Percentiles rank a stretch among this genome's conserved stretches.
Evolutionary conservation across 805 yeast species (phyloP).

Genomic region (Lipomyces spencermartinsiae): DNA sequence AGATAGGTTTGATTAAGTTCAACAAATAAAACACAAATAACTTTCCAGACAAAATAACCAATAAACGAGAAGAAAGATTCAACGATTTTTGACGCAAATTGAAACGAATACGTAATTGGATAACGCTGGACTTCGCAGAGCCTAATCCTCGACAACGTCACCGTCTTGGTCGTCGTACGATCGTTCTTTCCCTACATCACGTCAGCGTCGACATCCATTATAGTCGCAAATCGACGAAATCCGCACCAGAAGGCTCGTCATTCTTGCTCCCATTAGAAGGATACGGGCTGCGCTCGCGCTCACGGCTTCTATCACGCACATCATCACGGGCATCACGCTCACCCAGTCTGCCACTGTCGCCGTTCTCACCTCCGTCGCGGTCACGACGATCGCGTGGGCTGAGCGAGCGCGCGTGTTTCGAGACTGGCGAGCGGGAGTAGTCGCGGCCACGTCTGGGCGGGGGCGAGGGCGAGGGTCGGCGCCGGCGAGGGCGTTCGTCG

Average conservation of each 20-base stretch:
- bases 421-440: slow-evolving; percentile 23
- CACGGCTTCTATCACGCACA: slow-evolving; percentile 15
- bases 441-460: slow-evolving; percentile 29
- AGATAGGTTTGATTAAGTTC: slow-evolving; percentile 6
- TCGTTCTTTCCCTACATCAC: slow-evolving; percentile 20
- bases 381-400: slow-evolving; percentile 15
- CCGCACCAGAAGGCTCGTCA: slow-evolving; percentile 27
- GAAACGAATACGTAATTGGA: not conserved
- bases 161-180: slow-evolving; percentile 35
- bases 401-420: slow-evolving; percentile 13
- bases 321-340: slow-evolving; percentile 12
- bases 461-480: slow-evolving; percentile 28
- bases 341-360: slow-evolving; percentile 21
- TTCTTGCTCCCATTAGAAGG: slow-evolving; percentile 17
- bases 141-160: slow-evolving; percentile 32
- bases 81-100: slow-evolving; percentile 2
- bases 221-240: not conserved
- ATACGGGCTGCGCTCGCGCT: slow-evolving; percentile 20
- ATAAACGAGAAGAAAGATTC: not conserved
- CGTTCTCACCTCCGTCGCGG: slow-evolving; percentile 12
- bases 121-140: not conserved
- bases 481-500: slow-evolving; percentile 37
- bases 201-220: not conserved
- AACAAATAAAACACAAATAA: not conserved
- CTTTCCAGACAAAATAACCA: not conserved